phyloP scores from a whole-genome alignment of 768 basidiomycete species.

The Rhizopogon rudus region DNA sequence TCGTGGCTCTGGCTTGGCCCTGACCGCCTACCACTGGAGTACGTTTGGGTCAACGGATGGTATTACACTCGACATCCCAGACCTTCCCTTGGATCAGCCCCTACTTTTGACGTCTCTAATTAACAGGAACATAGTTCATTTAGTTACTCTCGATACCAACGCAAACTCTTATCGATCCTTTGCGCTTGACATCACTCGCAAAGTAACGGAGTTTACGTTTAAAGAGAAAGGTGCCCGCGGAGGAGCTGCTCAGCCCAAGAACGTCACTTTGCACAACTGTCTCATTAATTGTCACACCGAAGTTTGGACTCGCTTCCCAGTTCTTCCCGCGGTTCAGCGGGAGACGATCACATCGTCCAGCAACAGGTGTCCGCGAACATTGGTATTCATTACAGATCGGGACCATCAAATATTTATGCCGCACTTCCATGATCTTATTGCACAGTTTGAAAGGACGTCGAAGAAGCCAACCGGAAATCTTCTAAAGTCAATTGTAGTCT shows the following conservation, averaged over 20 bases:
- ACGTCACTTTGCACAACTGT: constrained; percentile 37
- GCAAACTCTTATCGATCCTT: constrained; percentile 33
- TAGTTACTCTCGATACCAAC: constrained; percentile 34
- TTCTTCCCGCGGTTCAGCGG: constrained; percentile 47
- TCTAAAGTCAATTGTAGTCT: constrained; percentile 33
- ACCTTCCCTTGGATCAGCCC: constrained; percentile 8
- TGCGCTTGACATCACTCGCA: constrained; percentile 48
- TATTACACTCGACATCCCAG: constrained; percentile 30
- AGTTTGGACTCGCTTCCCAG: constrained; percentile 59
- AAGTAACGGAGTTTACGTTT: constrained; percentile 53
- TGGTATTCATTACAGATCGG: constrained; percentile 41
- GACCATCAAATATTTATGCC: constrained; percentile 29
- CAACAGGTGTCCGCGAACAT: constrained; percentile 26
- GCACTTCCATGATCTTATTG: constrained; percentile 43
- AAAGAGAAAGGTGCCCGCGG: constrained; percentile 32
- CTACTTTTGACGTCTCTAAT: constrained; percentile 41
- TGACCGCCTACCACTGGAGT: constrained; percentile 49
- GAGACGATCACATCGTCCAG: constrained; percentile 34
- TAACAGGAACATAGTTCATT: constrained; percentile 35
- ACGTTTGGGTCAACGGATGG: constrained; percentile 51
- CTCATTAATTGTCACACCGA: constrained; percentile 51
- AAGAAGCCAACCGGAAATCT: constrained; percentile 47
- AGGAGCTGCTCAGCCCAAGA: constrained; percentile 8
- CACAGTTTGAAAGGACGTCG: constrained; percentile 41
- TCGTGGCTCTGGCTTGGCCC: constrained; percentile 8